These are phyloP conservation scores for Tolypocladium guangdongense DNA, from an alignment of 2,329 filamentous ascomycete species.

Conservation along the genomic window DNA sequence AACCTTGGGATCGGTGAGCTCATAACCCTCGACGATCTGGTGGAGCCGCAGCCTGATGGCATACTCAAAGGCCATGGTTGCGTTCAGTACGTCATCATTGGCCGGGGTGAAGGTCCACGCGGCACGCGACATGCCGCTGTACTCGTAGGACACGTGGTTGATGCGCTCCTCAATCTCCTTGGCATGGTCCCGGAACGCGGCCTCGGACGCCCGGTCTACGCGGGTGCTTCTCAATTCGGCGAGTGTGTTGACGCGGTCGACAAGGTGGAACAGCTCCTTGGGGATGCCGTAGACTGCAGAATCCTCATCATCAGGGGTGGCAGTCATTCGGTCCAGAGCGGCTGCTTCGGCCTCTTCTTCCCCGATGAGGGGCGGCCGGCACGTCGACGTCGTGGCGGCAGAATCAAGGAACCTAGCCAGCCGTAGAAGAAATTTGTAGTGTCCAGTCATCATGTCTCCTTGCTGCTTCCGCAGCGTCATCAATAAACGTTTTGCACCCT, in stretches of 20 bases:
- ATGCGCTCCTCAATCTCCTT: slow-evolving; percentile 22
- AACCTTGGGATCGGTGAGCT: slow-evolving; percentile 21
- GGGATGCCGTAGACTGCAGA: slow-evolving; percentile 24
- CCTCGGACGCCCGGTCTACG: slow-evolving; percentile 18
- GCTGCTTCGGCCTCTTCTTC: slow-evolving; percentile 17
- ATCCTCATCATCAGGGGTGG: slow-evolving; percentile 18
- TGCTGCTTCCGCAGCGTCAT: slow-evolving; percentile 18
- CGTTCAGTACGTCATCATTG: slow-evolving; percentile 19
- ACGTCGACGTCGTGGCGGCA: slow-evolving; percentile 22
- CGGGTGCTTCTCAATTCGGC: slow-evolving; percentile 20
- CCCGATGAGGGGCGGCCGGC: slow-evolving; percentile 21
- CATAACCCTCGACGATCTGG: slow-evolving; percentile 31
- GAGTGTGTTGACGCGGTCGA: slow-evolving; percentile 20
- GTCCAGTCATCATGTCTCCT: slow-evolving; percentile 22
- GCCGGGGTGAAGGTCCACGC: slow-evolving; percentile 9
- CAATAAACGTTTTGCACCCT: slow-evolving; percentile 28
- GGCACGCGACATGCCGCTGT: slow-evolving; percentile 15
- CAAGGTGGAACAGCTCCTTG: slow-evolving; percentile 22
- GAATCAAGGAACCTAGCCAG: slow-evolving; percentile 22
- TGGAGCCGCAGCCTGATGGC: slow-evolving; percentile 30
- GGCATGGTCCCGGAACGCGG: slow-evolving; percentile 17
- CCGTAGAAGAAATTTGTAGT: slow-evolving; percentile 25
- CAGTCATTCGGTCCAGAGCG: slow-evolving; percentile 15
- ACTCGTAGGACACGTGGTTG: slow-evolving; percentile 24
- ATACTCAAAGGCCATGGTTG: slow-evolving; percentile 27